Conservation (phyloP, 805 yeast species). For the Monosporozyma servazzii region DNA sequence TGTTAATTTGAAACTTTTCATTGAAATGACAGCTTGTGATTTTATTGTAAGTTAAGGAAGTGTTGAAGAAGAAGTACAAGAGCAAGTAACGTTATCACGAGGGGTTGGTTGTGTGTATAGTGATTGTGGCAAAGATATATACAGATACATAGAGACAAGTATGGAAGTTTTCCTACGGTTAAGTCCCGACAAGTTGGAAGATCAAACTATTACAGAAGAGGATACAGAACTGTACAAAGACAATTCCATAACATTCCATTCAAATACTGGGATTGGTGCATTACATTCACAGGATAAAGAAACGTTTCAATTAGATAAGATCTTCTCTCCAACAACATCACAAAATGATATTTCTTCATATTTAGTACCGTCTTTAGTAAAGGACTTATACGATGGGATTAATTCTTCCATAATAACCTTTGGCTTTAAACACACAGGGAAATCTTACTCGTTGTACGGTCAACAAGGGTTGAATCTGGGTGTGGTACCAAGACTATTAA, state of each 20-base stretch:
- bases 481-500: conserved; percentile 69
- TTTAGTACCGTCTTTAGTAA: conserved; percentile 1
- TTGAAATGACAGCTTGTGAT: neutral
- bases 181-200: neutral
- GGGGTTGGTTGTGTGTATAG: neutral
- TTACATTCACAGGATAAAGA: neutral
- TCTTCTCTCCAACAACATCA: neutral
- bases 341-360: conserved; percentile 3
- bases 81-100: neutral
- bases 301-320: conserved; percentile 1
- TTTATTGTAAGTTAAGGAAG: neutral
- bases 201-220: neutral
- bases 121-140: neutral
- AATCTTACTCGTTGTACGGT: conserved; percentile 73
- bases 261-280: conserved; percentile 1
- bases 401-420: conserved; percentile 71
- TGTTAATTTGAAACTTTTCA: neutral
- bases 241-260: neutral
- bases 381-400: conserved; percentile 40
- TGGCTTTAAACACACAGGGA: conserved; percentile 76
- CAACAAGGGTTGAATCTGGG: conserved; percentile 37
- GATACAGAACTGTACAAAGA: neutral
- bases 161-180: conserved; percentile 1
- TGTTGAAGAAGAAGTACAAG: neutral
- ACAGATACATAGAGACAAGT: conserved; percentile 7